Base-by-base conservation (phyloP, 495 filamentous ascomycete genomes). In the Staphylotrichum tortipilum region DNA sequence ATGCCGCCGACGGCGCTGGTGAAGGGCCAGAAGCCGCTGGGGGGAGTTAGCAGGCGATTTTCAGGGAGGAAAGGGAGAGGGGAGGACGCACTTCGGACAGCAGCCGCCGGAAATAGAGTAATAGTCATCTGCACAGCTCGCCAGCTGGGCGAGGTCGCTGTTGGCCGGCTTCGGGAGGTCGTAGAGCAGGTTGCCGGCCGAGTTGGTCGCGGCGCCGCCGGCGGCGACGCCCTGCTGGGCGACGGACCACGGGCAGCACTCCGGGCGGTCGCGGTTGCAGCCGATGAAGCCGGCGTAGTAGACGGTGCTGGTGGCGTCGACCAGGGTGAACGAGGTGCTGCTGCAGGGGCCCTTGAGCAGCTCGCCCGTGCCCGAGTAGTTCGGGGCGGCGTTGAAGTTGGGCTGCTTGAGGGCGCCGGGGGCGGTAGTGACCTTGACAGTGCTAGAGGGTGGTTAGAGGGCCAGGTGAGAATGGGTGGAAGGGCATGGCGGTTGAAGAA, bases 241-340 rank as follows among this genome's bases (percentile, higher is more conserved):
- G 3, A 57, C 60, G 3, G 42, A 28, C 50, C 53, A 65, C 0
- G 58, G 62, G 9, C 62, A 65, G 36, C 62, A 63, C 23, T 61
- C 52, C 7, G 62, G 62, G 2, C 53, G 33, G 43, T 61, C 44
- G 2, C 44, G 47, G 28, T 50, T 53, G 39, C 60, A 65, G n/a
- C 62, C 62, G 15, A 53, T 28, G 39, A 63, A 61, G 9, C 52
- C 59, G 4, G 55, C 62, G 21, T 50, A 61, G 42, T 53, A 63
- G 3, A 52, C 52, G 1, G 60, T 61, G 37, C 18, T 52, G 11
- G 55, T 55, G 19, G 53, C 60, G 39, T 63, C 47, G 17, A 63
- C 57, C 8, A 57, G 57, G 3, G 62, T 63, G 49, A 63, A 65
- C 11, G 45, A 53, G 28, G 59, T 57, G 14, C 40, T 7, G 12